Evolutionary conservation across 2,329 filamentous ascomycete species (phyloP), one percentile per base, ranked within the genome.

Genomic region (Leptographium lundbergii): DNA sequence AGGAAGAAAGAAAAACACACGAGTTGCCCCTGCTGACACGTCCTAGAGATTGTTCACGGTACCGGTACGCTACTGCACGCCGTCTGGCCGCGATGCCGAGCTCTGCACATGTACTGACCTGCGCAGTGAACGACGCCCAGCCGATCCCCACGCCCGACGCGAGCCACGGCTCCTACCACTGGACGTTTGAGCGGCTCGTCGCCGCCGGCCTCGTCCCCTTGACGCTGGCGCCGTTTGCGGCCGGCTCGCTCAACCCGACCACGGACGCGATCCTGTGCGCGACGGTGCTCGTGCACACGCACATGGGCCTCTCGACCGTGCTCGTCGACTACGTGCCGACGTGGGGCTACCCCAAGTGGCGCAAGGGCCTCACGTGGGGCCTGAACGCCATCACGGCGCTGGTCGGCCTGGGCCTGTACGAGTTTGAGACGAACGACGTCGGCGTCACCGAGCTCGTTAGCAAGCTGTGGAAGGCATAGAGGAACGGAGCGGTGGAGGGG

Each of bases 351-450:
- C 89, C 91, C 56, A 82, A 80, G 65, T 74, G 82, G 61, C 82
- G 83, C 71, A 85, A 82, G 69, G 58, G 77, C n/a, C 79, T 85
- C 70, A 82, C 81, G 72, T 97, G 91, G 91, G 77, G 79, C 45
- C 82, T 97, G 63, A 91, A 91, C 69, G 75, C 79, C 53, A 85
- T 82, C 61, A 96, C 95, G 13, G 78, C 92, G 60, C 77, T 89
- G 57, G 89, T 91, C 63, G 91, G 88, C 56, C 80, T 96, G 65
- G 91, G 91, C 60, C 80, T 97, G 69, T 99, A 99, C 76, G 92
- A 97, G 74, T 97, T 97, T 68, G 94, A 99, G 85, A 99, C 94
- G 36, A 97, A 96, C 70, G 94, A 99, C 66, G 90, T 99, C 57
- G 94, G 94, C 65, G 73, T 99, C 61, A 96, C 91, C 10, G 92